Conservation (phyloP, 2,329 filamentous ascomycete species). For the Fusarium ramigenum region DNA sequence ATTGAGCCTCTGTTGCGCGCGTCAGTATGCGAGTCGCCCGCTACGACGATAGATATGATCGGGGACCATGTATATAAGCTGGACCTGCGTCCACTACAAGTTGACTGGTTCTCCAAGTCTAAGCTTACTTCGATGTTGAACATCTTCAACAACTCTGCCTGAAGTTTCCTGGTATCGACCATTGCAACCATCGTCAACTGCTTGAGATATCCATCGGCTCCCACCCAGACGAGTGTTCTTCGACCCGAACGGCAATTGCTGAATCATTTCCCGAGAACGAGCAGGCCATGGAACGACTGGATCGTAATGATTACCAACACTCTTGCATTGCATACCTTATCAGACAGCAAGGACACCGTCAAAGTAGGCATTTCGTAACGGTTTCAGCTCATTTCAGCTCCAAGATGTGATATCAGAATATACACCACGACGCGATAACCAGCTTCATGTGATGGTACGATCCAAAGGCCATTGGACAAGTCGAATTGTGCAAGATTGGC, state of each 20-base stretch:
- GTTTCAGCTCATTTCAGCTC: conserved; percentile 8
- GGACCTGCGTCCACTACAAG: conserved; percentile 28
- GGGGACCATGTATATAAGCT: conserved; percentile 39
- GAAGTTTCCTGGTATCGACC: neutral
- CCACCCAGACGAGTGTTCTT: neutral
- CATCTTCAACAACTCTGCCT: neutral
- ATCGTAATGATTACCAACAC: neutral
- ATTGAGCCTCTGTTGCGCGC: conserved; percentile 41
- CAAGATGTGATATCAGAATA: neutral
- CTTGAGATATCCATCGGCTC: neutral
- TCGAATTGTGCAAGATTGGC: neutral
- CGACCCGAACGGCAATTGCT: neutral
- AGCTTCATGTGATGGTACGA: neutral
- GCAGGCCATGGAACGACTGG: neutral
- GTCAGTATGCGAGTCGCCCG: conserved; percentile 44
- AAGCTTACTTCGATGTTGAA: conserved; percentile 24
- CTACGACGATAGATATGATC: conserved; percentile 25
- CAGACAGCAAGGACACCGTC: neutral
- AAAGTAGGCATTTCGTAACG: neutral
- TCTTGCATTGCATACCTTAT: conserved; percentile 14
- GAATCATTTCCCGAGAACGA: neutral
- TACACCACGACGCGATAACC: conserved; percentile 11
- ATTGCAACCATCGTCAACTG: neutral
- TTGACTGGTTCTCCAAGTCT: conserved; percentile 1
- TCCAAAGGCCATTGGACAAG: neutral